These are phyloP conservation scores for Ziziphus jujuba DNA, from an alignment of 306 rosid genomes.

Conservation along the genomic window DNA sequence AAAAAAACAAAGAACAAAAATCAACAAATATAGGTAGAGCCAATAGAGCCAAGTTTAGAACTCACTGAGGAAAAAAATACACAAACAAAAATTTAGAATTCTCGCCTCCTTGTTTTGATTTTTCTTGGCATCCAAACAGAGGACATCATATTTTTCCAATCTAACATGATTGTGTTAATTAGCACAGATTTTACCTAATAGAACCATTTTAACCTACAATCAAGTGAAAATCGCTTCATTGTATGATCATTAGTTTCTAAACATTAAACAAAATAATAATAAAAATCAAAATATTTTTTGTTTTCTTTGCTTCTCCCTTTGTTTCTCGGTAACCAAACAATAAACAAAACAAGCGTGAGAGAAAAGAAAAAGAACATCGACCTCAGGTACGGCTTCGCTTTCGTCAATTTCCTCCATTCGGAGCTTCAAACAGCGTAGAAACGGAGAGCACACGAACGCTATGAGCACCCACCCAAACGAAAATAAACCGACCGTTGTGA, in stretches of 20 bases:
- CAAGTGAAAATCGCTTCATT: neutral
- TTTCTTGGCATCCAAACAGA: conserved; percentile 13
- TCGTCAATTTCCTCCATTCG: conserved; percentile 87
- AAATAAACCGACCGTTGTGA: too few relatives aligned
- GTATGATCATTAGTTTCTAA: neutral
- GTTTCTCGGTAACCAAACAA: conserved; percentile 31
- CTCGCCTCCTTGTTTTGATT: conserved; percentile 1
- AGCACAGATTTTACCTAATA: conserved; percentile 1
- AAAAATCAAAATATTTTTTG: too few relatives aligned
- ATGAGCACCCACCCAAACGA: too few relatives aligned
- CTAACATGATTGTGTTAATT: neutral
- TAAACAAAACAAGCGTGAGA: conserved; percentile 10
- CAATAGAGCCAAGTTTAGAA: too few relatives aligned
- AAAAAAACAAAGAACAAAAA: too few relatives aligned
- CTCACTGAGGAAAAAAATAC: neutral
- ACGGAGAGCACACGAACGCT: neutral
- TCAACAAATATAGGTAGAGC: too few relatives aligned
- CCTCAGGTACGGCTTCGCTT: conserved; percentile 84
- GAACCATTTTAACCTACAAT: neutral
- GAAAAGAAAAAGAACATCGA: conserved; percentile 18
- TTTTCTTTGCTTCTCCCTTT: conserved; percentile 5
- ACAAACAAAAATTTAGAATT: neutral
- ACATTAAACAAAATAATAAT: neutral
- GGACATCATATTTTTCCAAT: neutral
- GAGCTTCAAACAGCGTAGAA: conserved; percentile 8